phyloP scores from a whole-genome alignment of 2,329 filamentous ascomycete genomes.

The Talaromyces sp. region DNA sequence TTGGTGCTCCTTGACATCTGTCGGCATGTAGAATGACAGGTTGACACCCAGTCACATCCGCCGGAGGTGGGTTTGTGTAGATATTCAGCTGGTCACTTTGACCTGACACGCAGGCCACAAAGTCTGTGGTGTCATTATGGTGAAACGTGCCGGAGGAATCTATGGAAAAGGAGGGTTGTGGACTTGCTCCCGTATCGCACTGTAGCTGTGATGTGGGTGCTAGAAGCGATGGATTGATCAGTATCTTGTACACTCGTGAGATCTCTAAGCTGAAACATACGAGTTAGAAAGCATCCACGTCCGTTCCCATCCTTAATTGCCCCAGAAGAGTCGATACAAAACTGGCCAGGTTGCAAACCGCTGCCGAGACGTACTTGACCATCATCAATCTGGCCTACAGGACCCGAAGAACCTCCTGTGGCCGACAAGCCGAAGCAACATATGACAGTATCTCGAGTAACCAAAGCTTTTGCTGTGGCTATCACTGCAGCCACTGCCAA shows the following conservation, averaged over 20 bases:
- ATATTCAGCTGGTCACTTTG: constrained; percentile 41
- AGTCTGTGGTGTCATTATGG: constrained; percentile 51
- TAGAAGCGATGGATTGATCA: constrained; percentile 23
- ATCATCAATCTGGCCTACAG: constrained; percentile 58
- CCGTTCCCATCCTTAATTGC: constrained; percentile 55
- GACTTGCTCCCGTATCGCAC: constrained; percentile 54
- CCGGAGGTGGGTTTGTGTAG: constrained; percentile 36
- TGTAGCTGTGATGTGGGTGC: constrained; percentile 59
- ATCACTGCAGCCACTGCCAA: constrained; percentile 38
- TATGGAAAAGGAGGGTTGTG: constrained; percentile 57
- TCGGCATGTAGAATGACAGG: constrained; percentile 35
- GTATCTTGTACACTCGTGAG: neutral
- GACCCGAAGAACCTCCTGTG: constrained; percentile 49
- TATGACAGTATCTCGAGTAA: constrained; percentile 34
- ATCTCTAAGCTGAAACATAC: constrained; percentile 36
- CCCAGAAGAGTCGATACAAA: constrained; percentile 54
- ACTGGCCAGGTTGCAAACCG: constrained; percentile 47
- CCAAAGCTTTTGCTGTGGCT: constrained; percentile 43
- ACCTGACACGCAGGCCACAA: constrained; percentile 60
- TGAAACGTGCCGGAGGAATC: constrained; percentile 52
- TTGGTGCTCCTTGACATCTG: constrained; percentile 29
- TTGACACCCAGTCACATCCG: constrained; percentile 33
- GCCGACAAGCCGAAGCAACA: constrained; percentile 56
- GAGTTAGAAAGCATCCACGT: constrained; percentile 62
- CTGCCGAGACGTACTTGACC: constrained; percentile 61